Evolutionary conservation across 768 basidiomycete genomes (phyloP), one percentile per base, ranked within the genome.

Genomic region (Auriscalpium orientale): DNA sequence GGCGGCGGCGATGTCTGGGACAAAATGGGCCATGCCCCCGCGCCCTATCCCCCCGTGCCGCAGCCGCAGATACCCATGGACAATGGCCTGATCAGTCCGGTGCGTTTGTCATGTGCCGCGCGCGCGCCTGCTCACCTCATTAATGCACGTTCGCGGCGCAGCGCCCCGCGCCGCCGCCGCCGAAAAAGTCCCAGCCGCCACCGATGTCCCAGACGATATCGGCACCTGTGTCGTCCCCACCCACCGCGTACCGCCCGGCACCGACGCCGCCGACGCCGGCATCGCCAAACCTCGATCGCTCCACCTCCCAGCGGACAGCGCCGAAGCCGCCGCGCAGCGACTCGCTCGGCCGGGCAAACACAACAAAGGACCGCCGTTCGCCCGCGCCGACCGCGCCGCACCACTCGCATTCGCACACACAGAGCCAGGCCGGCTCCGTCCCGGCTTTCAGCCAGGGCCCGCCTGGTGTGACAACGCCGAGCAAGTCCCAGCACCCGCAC

Each of bases 1-100:
- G 83, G 87, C 37, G 80, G 84, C 58, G 81, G 82, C 56, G 85
- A 85, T 65, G 84, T 84, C 35, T 93, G 89, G 90, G 89, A 89
- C 70, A 93, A 92, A 77, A 79, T 91, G 70, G 87, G 84, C 34
- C 65, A 67, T 34, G 62, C 67, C 8, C 57, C 68, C n/a, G 52
- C 63, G 8, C 65, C 68, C 58, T 54, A 11, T 51, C 53, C 34
- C 53, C 57, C 52, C 45, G 16, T 35, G 33, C 37, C 48, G 67
- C 64, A 12, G 48, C 60, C 53, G 56, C 68, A 74, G 56, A 71
- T 70, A 38, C 72, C 71, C 50, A 58, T 71, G 5, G 82, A 83
- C 40, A 78, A 80, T 38, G 76, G 71, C 48, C 77, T 80, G 62
- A 76, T 76, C 67, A 83, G 75, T 62, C 79, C 80, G 8, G 88